phyloP scores from a whole-genome alignment of 306 rosid genomes.

The Malus sylvestris region DNA sequence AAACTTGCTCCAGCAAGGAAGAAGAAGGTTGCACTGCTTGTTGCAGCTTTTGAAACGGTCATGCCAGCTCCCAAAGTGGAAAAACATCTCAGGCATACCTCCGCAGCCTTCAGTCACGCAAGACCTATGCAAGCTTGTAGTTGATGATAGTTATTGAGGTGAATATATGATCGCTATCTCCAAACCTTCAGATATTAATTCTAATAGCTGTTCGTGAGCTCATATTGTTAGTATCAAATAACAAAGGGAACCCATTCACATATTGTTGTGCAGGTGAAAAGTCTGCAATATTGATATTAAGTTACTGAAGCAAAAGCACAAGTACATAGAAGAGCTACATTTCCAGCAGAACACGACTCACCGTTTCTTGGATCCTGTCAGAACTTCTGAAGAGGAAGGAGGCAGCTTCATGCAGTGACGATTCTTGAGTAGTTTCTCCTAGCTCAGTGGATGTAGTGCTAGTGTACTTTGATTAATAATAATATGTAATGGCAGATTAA shows the following conservation, averaged over 20 bases:
- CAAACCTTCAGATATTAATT: neutral
- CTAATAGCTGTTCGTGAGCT: neutral
- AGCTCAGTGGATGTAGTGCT: neutral
- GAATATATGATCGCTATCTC: neutral
- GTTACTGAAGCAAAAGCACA: neutral
- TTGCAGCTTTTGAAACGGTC: slow-evolving; percentile 86
- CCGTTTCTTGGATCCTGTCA: neutral
- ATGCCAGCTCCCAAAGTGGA: slow-evolving; percentile 57
- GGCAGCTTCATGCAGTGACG: neutral
- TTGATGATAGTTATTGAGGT: slow-evolving; percentile 37
- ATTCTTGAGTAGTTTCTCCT: neutral
- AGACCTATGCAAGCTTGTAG: slow-evolving; percentile 76
- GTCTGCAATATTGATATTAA: neutral
- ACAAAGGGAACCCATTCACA: neutral
- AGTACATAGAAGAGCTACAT: neutral
- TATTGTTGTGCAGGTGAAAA: neutral
- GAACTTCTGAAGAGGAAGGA: neutral
- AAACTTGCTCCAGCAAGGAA: slow-evolving; percentile 91
- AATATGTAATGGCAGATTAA: neutral
- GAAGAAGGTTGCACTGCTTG: slow-evolving; percentile 88
- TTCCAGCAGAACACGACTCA: neutral
- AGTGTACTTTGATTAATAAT: neutral
- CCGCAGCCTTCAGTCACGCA: slow-evolving; percentile 34
- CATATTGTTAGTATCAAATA: neutral
- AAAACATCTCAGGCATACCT: slow-evolving; percentile 22